Evolutionary conservation across 2,329 filamentous ascomycete species (phyloP), one percentile per base, ranked within the genome.

Genomic region (Magnaporthiopsis incrustans): DNA sequence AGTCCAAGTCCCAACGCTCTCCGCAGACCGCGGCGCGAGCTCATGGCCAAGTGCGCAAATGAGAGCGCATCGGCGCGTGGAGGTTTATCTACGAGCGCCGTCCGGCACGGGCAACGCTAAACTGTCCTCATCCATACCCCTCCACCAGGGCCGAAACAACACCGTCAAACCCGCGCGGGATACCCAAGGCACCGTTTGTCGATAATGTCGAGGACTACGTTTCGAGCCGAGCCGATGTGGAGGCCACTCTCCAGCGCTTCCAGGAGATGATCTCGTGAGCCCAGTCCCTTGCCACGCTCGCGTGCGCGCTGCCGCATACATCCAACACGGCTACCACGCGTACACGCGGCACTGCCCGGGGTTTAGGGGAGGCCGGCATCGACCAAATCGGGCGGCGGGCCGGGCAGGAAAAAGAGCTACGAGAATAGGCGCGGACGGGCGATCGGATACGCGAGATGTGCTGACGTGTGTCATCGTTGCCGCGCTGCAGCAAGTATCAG

Each of bases 181-280:
- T 96, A 66, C 91, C 91, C 30, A 85, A 85, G 72, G 91, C 91
- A 68, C 91, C 91, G 7, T 95, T 95, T 74, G 90, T 95, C 73
- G 90, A 95, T 77, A 90, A 89, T 70, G 90, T 95, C 67, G 91
- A 96, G 75, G 91, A 96, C 78, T 96, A 94, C 80, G 89, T 95
- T 65, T 81, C 89, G 59, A 86, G 89, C 57, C 85, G 90, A 64
- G 85, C 85, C 53, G 90, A 96, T 72, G 91, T 95, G 70, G 91
- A 96, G 74, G 81, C 83, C 59, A 93, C 90, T 22, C 81, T 96
- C 72, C 88, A 89, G 73, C 92, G 84, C 75, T 96, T 96, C 75
- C 91, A 94, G 74, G 91, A 96, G 80, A 95, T 96, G 91, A 96
- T 96, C 69, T 91, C 90, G 90, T 95, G 82, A 76, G 84, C 78